A percentile compares a stretch with the other conserved stretches of the same genome.
Evolutionary conservation across 495 filamentous ascomycete species (phyloP).

Genomic region (Astrothelium subdiscretum): DNA sequence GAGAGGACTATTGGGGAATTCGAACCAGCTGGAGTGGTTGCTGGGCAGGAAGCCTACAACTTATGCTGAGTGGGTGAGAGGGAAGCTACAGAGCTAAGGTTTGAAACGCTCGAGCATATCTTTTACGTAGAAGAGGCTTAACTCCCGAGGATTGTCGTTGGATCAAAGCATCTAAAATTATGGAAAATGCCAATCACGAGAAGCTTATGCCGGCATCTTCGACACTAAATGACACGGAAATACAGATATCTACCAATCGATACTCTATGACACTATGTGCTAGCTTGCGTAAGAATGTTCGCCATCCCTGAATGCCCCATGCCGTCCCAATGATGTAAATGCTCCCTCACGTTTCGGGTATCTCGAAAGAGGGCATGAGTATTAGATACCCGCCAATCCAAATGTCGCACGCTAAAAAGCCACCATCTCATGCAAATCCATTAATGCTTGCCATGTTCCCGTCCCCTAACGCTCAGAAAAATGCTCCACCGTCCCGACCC

Average conservation of each 20-base stretch:
- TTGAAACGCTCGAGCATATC: not conserved
- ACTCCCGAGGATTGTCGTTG: no score
- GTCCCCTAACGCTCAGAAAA: not conserved
- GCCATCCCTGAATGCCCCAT: no score
- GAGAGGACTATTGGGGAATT: conserved; percentile 24
- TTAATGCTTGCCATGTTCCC: not conserved
- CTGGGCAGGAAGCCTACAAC: conserved; percentile 21
- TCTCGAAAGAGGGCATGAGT: not conserved
- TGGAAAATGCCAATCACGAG: not conserved
- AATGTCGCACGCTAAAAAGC: no score
- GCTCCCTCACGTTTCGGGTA: not conserved
- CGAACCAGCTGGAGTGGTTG: conserved; percentile 27
- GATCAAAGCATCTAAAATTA: no score
- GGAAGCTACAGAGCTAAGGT: not conserved
- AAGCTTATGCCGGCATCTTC: not conserved
- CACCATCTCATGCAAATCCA: not conserved
- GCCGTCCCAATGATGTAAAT: no score
- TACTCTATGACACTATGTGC: no score
- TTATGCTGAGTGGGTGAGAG: conserved; percentile 14
- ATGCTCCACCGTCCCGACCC: not conserved
- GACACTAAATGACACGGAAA: no score
- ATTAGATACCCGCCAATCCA: not conserved
- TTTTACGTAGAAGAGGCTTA: not conserved
- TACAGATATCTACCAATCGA: no score
- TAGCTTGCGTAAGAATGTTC: no score